phyloP scores from a whole-genome alignment of 495 filamentous ascomycete genomes.

The Daldinia bambusicola region DNA sequence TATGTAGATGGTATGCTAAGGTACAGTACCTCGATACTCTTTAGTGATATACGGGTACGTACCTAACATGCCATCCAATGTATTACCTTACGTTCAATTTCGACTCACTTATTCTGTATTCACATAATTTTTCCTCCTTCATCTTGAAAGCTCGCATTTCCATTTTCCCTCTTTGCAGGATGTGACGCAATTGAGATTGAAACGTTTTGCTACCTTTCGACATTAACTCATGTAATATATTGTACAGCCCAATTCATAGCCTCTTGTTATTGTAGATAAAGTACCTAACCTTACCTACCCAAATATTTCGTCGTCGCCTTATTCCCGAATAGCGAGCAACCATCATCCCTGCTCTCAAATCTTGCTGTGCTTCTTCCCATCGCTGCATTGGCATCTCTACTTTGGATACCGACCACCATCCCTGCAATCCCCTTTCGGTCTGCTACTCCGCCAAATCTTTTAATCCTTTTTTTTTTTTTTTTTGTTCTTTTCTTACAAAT shows the following conservation, averaged over 20 bases:
- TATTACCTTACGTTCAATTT: neutral
- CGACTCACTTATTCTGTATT: neutral
- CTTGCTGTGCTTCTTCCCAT: conserved; percentile 12
- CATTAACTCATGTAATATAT: neutral
- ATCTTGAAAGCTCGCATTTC: neutral
- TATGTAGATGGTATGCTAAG: too few relatives aligned
- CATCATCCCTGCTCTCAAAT: conserved; percentile 10
- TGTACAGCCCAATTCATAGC: neutral
- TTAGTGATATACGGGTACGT: neutral
- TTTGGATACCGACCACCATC: conserved; percentile 24
- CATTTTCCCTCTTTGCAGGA: neutral
- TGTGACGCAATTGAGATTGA: conserved; percentile 2
- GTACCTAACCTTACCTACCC: neutral
- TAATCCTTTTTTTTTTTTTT: neutral
- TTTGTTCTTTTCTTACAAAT: neutral
- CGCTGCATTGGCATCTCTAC: conserved; percentile 6
- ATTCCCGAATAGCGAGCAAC: conserved; percentile 34
- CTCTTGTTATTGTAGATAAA: neutral
- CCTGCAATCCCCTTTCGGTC: conserved; percentile 15
- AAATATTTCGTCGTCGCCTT: conserved; percentile 5
- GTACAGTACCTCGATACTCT: conserved; percentile 3
- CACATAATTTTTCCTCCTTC: neutral
- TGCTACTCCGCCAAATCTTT: conserved; percentile 17
- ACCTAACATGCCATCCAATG: neutral
- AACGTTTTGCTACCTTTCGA: neutral